Conservation (phyloP, 225 moss, liverwort and hornwort species). For the Pseudoscleropodium purum region DNA sequence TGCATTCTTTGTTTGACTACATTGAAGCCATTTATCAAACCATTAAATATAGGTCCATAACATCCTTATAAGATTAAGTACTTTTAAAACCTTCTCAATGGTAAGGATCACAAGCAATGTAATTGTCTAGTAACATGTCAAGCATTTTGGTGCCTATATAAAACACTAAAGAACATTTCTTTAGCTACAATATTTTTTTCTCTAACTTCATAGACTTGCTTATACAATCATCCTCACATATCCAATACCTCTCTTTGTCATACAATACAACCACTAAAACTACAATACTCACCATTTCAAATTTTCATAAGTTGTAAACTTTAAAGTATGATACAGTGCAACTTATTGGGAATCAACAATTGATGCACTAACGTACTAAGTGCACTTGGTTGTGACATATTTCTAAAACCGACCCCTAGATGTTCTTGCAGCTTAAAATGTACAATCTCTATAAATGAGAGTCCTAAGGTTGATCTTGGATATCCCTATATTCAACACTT, state of each 20-base stretch:
- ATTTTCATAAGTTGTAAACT: background rate
- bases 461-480: fast-evolving
- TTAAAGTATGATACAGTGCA: background rate
- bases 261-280: background rate
- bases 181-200: background rate
- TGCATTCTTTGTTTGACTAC: no score
- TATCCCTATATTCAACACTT: background rate
- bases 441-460: background rate
- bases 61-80: no score
- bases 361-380: background rate
- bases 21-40: no score
- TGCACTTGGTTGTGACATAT: background rate
- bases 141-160: background rate
- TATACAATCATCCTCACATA: background rate
- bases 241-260: background rate
- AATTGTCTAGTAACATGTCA: no score
- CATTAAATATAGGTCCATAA: no score
- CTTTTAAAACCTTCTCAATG: no score
- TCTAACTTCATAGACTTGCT: background rate
- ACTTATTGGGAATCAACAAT: background rate
- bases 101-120: no score
- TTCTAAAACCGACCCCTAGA: background rate
- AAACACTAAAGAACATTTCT: background rate
- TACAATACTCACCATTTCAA: background rate
- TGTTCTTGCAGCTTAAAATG: background rate